Evolutionary conservation across 495 filamentous ascomycete genomes (phyloP).

Genomic region (Penicillium paxilli): DNA sequence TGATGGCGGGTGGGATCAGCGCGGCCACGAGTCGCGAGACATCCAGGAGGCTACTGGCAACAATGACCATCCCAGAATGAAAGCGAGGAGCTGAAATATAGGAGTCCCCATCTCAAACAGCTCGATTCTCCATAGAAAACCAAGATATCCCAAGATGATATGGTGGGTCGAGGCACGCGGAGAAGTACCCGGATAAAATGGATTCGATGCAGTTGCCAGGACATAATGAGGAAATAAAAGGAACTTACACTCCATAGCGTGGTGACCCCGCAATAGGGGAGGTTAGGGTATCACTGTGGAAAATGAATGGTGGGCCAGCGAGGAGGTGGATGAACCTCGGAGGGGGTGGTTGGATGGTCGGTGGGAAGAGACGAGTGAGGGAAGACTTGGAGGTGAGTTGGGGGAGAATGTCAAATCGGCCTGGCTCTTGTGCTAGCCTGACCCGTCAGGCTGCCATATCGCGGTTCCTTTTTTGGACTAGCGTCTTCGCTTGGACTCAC

Average conservation of each 20-base stretch:
- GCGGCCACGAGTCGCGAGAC: slow-evolving; percentile 31
- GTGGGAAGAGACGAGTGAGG: slow-evolving; percentile 24
- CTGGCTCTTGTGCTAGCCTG: slow-evolving; percentile 19
- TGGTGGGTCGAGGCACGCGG: slow-evolving; percentile 50
- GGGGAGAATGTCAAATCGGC: slow-evolving; percentile 25
- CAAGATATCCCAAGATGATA: slow-evolving; percentile 25
- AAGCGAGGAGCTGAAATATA: slow-evolving; percentile 14
- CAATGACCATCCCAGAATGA: slow-evolving; percentile 20
- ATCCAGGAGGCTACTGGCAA: slow-evolving; percentile 25
- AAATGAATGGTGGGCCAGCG: slow-evolving; percentile 31
- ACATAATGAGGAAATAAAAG: slow-evolving; percentile 29
- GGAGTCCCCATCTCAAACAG: slow-evolving; percentile 6
- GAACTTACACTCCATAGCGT: slow-evolving; percentile 53
- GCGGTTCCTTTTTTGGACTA: slow-evolving; percentile 19
- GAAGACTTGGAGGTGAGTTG: slow-evolving; percentile 21
- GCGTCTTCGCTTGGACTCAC: slow-evolving; percentile 22
- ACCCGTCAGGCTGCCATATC: slow-evolving; percentile 29
- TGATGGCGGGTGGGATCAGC: slow-evolving; percentile 46
- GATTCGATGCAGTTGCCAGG: slow-evolving; percentile 20
- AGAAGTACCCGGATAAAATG: slow-evolving; percentile 44
- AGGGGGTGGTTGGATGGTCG: slow-evolving; percentile 4
- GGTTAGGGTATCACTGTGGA: slow-evolving; percentile 27
- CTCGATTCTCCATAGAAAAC: slow-evolving; percentile 14
- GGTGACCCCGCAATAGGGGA: slow-evolving; percentile 49
- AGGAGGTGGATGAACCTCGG: slow-evolving; percentile 13